Evolutionary conservation across 2,329 filamentous ascomycete genomes (phyloP).

Genomic region (Leptodontidium sp.): DNA sequence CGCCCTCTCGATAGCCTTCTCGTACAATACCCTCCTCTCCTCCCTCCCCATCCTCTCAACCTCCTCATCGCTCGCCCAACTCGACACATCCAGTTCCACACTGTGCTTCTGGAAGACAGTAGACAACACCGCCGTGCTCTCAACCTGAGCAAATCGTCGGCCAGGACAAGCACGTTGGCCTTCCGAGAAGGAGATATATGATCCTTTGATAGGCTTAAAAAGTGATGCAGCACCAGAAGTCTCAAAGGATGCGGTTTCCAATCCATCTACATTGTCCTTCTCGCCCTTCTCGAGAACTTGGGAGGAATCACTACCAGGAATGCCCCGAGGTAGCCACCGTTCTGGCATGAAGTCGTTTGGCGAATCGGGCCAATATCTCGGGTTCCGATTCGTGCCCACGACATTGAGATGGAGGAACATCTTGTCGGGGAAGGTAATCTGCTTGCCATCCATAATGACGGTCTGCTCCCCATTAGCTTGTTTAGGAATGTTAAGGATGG

Average conservation of each 20-base stretch:
- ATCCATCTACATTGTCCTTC: conserved; percentile 10
- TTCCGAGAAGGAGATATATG: conserved; percentile 48
- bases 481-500: conserved; percentile 64
- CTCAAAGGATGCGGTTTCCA: conserved; percentile 23
- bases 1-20: conserved; percentile 34
- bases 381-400: conserved; percentile 59
- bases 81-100: conserved; percentile 43
- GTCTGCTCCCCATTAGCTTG: conserved; percentile 38
- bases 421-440: conserved; percentile 36
- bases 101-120: conserved; percentile 39
- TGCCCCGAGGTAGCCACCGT: conserved; percentile 61
- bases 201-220: conserved; percentile 42
- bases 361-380: conserved; percentile 60
- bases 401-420: conserved; percentile 55
- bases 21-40: conserved; percentile 39
- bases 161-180: conserved; percentile 50
- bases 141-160: conserved; percentile 48
- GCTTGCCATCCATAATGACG: conserved; percentile 32
- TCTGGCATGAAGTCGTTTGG: conserved; percentile 59
- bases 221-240: conserved; percentile 30
- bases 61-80: conserved; percentile 43
- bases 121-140: conserved; percentile 47
- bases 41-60: conserved; percentile 35
- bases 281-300: conserved; percentile 2
- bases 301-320: not conserved